Percentiles rank a stretch among this genome's conserved stretches.
phyloP scores from a whole-genome alignment of 2,329 filamentous ascomycete genomes.

The Myriosclerotinia curreyana region DNA sequence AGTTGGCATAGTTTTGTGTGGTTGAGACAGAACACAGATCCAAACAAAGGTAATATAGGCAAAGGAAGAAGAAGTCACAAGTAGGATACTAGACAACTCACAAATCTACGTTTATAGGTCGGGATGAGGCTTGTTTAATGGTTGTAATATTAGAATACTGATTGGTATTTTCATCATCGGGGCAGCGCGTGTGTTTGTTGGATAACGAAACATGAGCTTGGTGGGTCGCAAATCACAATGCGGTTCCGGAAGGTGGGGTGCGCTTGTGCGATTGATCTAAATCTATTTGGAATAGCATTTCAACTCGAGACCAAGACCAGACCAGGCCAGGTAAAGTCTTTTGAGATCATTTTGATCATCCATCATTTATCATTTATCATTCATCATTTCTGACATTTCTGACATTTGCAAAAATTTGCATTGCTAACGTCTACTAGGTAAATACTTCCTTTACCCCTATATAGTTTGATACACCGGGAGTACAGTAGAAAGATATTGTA shows the following conservation, averaged over 20 bases:
- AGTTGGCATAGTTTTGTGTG: neutral
- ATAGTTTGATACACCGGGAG: neutral
- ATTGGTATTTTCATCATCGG: neutral
- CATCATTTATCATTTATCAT: too few species aligned
- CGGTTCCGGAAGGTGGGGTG: conserved; percentile 11
- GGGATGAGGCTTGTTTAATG: neutral
- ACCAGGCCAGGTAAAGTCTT: too few species aligned
- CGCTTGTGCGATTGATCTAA: conserved; percentile 3
- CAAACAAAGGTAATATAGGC: neutral
- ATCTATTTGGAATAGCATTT: neutral
- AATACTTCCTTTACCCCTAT: neutral
- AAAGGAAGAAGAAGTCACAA: neutral
- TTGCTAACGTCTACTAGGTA: neutral
- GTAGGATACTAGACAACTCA: conserved; percentile 1
- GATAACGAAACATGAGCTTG: neutral
- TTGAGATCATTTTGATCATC: neutral
- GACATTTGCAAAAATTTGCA: neutral
- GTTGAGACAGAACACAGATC: neutral
- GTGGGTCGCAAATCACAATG: conserved; percentile 11
- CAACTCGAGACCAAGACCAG: neutral
- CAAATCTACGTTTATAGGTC: neutral
- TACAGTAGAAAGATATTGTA: neutral
- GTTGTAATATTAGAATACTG: neutral
- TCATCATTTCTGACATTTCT: too few species aligned
- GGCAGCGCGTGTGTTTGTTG: conserved; percentile 16